Percentiles rank a stretch among this genome's conserved stretches.
These are phyloP conservation scores for Lenwebbia sp. DNA, from an alignment of 345 rosid species.

Conservation along the genomic window DNA sequence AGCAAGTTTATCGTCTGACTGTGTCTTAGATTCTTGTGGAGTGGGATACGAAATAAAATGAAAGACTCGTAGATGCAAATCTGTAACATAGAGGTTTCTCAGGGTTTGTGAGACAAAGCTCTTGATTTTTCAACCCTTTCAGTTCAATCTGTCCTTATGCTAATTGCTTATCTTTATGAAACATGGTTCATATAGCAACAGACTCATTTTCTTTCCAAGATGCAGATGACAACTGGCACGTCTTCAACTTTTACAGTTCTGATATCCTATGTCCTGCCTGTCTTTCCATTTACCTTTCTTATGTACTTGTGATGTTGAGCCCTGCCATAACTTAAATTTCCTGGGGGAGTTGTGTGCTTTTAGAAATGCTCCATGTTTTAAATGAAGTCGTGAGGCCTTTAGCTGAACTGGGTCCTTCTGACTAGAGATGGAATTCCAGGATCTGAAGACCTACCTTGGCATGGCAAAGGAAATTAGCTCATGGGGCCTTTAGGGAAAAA, in stretches of 20 bases:
- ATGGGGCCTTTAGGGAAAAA: neutral
- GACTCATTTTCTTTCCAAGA: neutral
- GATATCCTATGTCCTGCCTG: neutral
- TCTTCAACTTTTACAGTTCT: neutral
- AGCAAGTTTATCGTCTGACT: neutral
- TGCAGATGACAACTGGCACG: neutral
- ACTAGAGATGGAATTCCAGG: neutral
- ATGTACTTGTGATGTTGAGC: neutral
- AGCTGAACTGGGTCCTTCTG: neutral
- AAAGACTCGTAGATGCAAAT: neutral
- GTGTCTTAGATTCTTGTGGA: neutral
- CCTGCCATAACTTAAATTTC: neutral
- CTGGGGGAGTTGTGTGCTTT: neutral
- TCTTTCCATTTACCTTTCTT: neutral
- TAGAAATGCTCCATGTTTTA: neutral
- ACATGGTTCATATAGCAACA: neutral
- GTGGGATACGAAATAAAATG: neutral
- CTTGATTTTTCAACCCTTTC: neutral
- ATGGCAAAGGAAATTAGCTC: neutral
- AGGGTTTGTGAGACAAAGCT: neutral
- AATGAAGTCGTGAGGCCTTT: neutral
- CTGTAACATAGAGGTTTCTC: neutral
- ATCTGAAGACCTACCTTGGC: neutral
- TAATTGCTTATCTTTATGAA: neutral
- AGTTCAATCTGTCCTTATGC: neutral